Base-by-base conservation (phyloP, 495 filamentous ascomycete genomes). In the Lepraria neglecta region DNA sequence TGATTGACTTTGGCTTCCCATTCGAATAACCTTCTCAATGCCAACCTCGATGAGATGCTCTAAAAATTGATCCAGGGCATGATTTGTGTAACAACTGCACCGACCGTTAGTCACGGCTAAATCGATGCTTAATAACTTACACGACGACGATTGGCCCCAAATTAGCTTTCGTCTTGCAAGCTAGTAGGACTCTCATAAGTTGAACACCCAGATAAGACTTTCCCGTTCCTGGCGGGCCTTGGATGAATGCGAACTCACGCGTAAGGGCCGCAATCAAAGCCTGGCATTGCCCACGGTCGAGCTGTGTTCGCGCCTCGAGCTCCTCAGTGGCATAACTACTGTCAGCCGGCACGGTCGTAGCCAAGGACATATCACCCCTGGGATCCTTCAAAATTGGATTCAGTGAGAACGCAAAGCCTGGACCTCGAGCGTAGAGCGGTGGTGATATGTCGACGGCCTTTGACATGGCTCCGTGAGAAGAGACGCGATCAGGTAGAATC, bases 201-300 rank as follows among this genome's bases (percentile, higher is more conserved):
- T 77, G 73, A 30, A 83, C 77, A 0, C 82, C 85, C 0, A 79
- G 78, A 60, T 77, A 87, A 58, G 77, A 81, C 69, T 95, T 94
- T 5, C 90, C 90, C 4, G 89, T 92, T 1, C 90, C 90, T 6
- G 90, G 90, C 0, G 89, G 90, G 0, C 90, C 90, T 74, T 94
- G 88, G 31, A 92, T 87, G 0, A 91, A 72, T 11, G 82, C 82
- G 28, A 90, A 64, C 6, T 73, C 75, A 3, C 78, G 75, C 2
- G 75, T 77, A 4, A 95, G 73, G 10, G 82, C 74, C 35, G 76
- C 69, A 2, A 87, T 67, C 21, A 92, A 69, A 5, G 85, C 83
- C 0, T 69, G 51, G 27, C 80, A 79, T 69, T 95, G 87, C 3
- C 75, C 78, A 21, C 75, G 62, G 59, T 89, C 86, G 1, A 87